phyloP scores from a whole-genome alignment of 1,284 basidiomycete genomes.

The Ustilago curta region DNA sequence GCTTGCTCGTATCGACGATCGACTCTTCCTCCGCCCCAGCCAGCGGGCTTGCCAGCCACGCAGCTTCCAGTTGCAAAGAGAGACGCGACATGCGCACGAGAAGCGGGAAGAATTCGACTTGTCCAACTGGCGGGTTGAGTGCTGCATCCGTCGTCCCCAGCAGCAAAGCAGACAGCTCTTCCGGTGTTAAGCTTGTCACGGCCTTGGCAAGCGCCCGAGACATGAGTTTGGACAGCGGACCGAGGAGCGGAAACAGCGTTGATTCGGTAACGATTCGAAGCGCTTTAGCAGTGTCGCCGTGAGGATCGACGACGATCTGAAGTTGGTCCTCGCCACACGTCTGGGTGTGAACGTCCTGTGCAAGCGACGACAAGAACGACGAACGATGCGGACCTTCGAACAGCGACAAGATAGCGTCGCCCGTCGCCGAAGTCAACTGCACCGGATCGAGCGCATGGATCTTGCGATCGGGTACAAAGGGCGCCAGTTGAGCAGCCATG shows the following conservation, averaged over 20 bases:
- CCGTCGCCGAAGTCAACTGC: constrained; percentile 41
- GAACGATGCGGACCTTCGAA: constrained; percentile 38
- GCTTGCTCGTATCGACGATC: constrained; percentile 36
- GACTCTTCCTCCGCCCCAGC: constrained; percentile 37
- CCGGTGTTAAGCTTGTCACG: constrained; percentile 31
- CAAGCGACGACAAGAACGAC: constrained; percentile 30
- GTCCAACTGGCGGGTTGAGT: constrained; percentile 13
- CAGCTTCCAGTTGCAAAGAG: constrained; percentile 31
- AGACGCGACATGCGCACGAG: constrained; percentile 48
- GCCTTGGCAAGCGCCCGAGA: constrained; percentile 50
- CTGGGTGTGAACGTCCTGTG: constrained; percentile 20
- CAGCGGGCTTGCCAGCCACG: constrained; percentile 43
- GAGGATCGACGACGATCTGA: constrained; percentile 6
- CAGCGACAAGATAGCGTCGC: constrained; percentile 49
- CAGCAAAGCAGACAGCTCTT: constrained; percentile 39
- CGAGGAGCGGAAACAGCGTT: constrained; percentile 55
- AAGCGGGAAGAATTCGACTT: constrained; percentile 32
- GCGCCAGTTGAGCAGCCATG: constrained; percentile 52
- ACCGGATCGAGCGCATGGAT: constrained; percentile 44
- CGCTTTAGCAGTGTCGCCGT: constrained; percentile 15
- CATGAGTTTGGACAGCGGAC: constrained; percentile 62
- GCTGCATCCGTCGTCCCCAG: constrained; percentile 31
- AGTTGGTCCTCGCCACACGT: neutral
- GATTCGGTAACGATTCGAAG: constrained; percentile 20
- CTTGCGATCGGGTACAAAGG: constrained; percentile 49